Base-by-base conservation (phyloP, 1,284 basidiomycete genomes). In the Stygiomarasmius scandens region DNA sequence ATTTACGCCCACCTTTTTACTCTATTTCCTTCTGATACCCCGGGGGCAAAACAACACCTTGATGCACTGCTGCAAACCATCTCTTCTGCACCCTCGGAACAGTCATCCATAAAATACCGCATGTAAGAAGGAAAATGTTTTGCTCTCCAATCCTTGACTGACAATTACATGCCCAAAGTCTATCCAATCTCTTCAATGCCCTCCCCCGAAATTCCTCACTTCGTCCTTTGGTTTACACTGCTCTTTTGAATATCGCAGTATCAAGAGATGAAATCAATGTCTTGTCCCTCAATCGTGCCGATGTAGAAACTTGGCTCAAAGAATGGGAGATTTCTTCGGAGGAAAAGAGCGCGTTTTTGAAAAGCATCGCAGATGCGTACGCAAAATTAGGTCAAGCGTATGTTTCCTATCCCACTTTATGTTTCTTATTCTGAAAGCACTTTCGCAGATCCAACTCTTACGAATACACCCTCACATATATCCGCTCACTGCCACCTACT, bases 151-250 rank as follows among this genome's bases (percentile, higher is more conserved):
- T 48, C 29, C 2, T 20, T 41, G 47, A 44, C n/a, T 53, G 50
- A 50, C 47, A 23, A 54, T 63, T 36, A 59, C 49, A 27, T 49
- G 27, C 50, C 55, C 56, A 19, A 63, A 95, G 94, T 68, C 75
- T 96, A 29, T 89, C 92, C 52, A 95, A 95, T 73, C 76, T 95
- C 34, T 96, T 95, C 84, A 96, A 96, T 71, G 82, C 87, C 19
- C 77, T 90, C 22, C 89, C 93, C 23, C 79, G 85, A 55, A 77
- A 76, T 44, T 94, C 93, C 5, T 68, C 85, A 11, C 76, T 91
- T 55, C 86, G 93, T 25, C 74, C 87, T 46, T 66, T 78, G 12
- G 87, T 91, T 47, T 90, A 91, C 67, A 78, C 79, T 48, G 74
- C 85, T 9, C 84, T 96, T 48, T 74, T 96, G 50, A 74, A 84